Base-by-base conservation (phyloP, 2,329 filamentous ascomycete genomes). In the Aspergillus aculeatinus region DNA sequence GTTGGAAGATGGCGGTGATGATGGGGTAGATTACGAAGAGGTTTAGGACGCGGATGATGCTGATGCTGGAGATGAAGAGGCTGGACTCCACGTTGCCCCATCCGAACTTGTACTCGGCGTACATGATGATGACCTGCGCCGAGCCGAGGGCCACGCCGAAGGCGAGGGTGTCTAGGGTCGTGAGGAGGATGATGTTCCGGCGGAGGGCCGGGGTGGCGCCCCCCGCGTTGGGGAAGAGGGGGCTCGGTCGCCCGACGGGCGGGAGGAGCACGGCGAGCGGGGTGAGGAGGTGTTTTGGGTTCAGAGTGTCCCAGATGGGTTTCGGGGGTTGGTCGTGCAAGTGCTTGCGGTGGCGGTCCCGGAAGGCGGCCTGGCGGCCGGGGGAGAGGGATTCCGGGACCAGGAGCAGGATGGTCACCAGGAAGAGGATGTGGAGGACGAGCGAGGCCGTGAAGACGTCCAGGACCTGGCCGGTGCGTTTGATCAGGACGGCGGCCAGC, bases 351-450 rank as follows among this genome's bases (percentile, higher is more conserved):
- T 90, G 82, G 69, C 89, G 91, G 60, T 92, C 87, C 12, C 87
- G 85, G 0, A 92, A 92, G 3, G 82, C 75, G 29, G 83, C 72
- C 74, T 94, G 92, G 5, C 90, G 87, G 60, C 86, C 85, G 71
- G 86, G 85, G 7, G 90, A 90, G 0, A 98, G 77, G 0, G 93
- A 97, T 71, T 99, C 95, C 0, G 95, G 95, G 2, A 96, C 83
- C 31, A 90, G 67, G 50, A 95, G 81, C 5, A 84, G 72, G 29
- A 96, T 80, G 70, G 90, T 90, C 1, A 89, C 35, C 54, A 96
- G 86, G 77, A 96, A 96, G 60, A 87, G 77, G 2, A 83, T 57
- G 71, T 97, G 91, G 60, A 89, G 89, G 3, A 77, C 86, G 12
- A 96, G 76, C 0, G 89, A 87, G 44, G 92, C 81, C 73, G 96